Base-by-base conservation (phyloP, 371 early-diverging fungal species). In the Phascolomyces articulosus region DNA sequence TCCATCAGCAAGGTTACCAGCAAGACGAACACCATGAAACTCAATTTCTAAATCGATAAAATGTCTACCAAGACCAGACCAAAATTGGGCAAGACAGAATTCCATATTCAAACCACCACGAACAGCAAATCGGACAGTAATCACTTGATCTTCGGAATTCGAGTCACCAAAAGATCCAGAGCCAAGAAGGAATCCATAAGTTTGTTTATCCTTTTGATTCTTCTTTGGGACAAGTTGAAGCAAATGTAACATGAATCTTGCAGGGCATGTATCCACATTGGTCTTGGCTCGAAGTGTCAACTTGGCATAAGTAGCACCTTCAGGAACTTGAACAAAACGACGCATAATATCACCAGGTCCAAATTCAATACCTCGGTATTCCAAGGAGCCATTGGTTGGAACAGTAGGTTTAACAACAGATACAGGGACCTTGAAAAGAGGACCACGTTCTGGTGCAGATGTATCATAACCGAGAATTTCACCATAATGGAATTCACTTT, bases 391-490 rank as follows among this genome's bases (percentile, higher is more conserved):
- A 16, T 81, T 75, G 18, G 68, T 64, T 20, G 86, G 73, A 23
- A 70, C 67, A 20, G 78, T 73, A 6, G 96, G 95, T 78, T 96
- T 97, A 62, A 90, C 88, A 20, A 98, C 93, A 4, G 95, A 93
- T 28, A 98, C 87, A n/a, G 97, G 97, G 34, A 98, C 76, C 55
- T 79, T 80, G 80, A 96, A 93, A 2, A 96, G 76, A 9, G 93
- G 89, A 4, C 95, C 95, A 29, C 88, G 88, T 20, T 85, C 89
- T 40, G 90, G 85, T 63, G 81, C 73, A 23, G 82, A 55, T 2
- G 95, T 86, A 69, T 97, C 96, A 72, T 85, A 94, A 6, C 89
- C 97, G 28, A 83, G 73, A 28, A 98, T 86, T 61, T 93, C 83
- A 3, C 89, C 95, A 65, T 79, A 85, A 71, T 98, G 94, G 57